These are phyloP conservation scores for Kwoniella dendrophila DNA, from an alignment of 768 basidiomycete genomes.

Conservation along the genomic window DNA sequence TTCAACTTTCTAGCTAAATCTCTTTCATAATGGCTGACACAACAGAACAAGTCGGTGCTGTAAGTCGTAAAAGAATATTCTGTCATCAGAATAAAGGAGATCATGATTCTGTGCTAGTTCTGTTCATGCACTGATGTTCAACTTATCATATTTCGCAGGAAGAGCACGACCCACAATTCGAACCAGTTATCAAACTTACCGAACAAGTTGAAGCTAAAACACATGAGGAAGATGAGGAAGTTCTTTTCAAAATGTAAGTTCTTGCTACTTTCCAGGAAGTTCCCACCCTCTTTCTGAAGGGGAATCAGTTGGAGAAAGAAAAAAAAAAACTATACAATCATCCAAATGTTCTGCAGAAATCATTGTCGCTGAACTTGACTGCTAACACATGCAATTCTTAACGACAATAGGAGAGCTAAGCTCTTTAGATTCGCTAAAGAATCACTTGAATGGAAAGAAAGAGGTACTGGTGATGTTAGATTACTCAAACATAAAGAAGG, in stretches of 20 bases:
- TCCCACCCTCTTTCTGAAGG: too few relatives aligned
- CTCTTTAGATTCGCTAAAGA: constrained; percentile 87
- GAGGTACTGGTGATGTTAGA: constrained; percentile 94
- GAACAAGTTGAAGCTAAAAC: constrained; percentile 96
- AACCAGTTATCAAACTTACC: constrained; percentile 94
- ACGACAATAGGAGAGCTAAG: constrained; percentile 98
- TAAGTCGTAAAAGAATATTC: constrained; percentile 17
- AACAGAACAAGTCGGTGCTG: constrained; percentile 29
- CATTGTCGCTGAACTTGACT: too few relatives aligned
- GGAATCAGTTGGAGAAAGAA: too few relatives aligned
- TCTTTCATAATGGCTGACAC: constrained; percentile 29
- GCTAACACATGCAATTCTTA: background rate
- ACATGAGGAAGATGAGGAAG: constrained; percentile 88
- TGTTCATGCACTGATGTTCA: background rate
- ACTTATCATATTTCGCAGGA: constrained; percentile 59
- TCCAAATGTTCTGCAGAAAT: too few relatives aligned
- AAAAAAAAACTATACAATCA: too few relatives aligned
- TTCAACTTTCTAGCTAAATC: background rate
- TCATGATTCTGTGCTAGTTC: background rate
- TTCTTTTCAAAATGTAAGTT: constrained; percentile 91
- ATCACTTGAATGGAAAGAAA: constrained; percentile 92
- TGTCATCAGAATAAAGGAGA: background rate
- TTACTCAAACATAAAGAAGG: constrained; percentile 84
- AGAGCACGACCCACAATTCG: constrained; percentile 86
- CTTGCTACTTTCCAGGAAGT: background rate